Percentiles rank a stretch among this genome's conserved stretches.
Evolutionary conservation across 2,329 filamentous ascomycete species (phyloP).

Genomic region (Neopestalotiopsis clavispora): DNA sequence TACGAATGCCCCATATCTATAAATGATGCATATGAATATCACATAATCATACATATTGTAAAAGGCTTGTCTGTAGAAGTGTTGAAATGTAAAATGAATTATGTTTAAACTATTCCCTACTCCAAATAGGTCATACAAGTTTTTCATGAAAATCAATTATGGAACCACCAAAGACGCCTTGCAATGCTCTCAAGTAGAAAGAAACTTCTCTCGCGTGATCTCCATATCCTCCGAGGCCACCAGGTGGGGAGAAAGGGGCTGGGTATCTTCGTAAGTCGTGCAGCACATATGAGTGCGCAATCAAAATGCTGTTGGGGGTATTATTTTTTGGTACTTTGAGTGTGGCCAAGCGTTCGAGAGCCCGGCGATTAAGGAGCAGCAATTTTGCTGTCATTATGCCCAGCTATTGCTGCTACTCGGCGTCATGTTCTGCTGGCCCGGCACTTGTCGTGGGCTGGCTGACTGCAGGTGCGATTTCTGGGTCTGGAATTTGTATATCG

Average conservation of each 20-base stretch:
- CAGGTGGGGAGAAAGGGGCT: constrained; percentile 12
- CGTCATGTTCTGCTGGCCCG: constrained; percentile 24
- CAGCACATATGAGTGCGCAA: constrained; percentile 22
- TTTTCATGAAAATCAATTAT: constrained; percentile 3
- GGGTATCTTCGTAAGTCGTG: constrained; percentile 36
- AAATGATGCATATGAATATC: too few species aligned
- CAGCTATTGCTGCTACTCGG: neutral
- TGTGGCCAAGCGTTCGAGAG: neutral
- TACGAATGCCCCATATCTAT: too few species aligned
- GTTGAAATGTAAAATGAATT: neutral
- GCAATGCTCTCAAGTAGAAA: constrained; percentile 6
- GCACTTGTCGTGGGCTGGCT: constrained; percentile 46
- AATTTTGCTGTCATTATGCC: constrained; percentile 18
- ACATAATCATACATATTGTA: neutral
- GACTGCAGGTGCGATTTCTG: constrained; percentile 66
- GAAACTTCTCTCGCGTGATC: neutral
- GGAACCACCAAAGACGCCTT: constrained; percentile 9
- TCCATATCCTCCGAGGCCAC: neutral
- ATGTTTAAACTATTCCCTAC: neutral
- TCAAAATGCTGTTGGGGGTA: constrained; percentile 24
- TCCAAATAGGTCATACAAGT: neutral
- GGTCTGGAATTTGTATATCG: constrained; percentile 82
- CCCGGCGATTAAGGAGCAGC: constrained; percentile 2
- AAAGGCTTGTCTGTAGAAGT: neutral
- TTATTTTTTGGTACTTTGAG: constrained; percentile 10